phyloP scores from a whole-genome alignment of 2,329 filamentous ascomycete species.

The Scedosporium apiospermum region DNA sequence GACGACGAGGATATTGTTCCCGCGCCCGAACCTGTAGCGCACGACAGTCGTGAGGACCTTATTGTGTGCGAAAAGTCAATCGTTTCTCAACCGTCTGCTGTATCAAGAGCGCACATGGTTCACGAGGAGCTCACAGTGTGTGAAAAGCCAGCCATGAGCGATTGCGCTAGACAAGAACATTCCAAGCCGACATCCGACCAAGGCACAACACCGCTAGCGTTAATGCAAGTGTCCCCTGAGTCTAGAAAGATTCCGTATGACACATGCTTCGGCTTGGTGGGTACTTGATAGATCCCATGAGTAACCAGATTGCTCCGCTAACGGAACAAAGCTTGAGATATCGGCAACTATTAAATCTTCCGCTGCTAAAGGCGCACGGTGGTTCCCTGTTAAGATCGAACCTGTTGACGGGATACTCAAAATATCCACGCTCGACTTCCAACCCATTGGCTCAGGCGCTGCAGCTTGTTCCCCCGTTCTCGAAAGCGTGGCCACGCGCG shows the following conservation, averaged over 20 bases:
- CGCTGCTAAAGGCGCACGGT: not conserved
- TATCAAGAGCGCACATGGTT: not conserved
- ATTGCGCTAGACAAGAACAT: not conserved
- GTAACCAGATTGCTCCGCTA: not conserved
- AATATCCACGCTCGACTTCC: not conserved
- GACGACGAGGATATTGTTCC: not conserved
- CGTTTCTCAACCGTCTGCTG: too few relatives aligned
- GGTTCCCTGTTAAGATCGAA: not conserved
- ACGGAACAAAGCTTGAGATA: not conserved
- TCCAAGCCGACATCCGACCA: not conserved
- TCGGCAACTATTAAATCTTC: not conserved
- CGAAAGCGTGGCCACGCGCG: not conserved
- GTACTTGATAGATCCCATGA: not conserved
- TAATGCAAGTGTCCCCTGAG: not conserved
- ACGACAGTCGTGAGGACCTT: too few relatives aligned
- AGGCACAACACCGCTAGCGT: not conserved
- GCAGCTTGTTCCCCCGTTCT: not conserved
- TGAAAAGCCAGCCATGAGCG: not conserved
- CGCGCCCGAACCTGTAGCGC: not conserved
- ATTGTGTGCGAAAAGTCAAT: too few relatives aligned
- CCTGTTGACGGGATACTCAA: not conserved
- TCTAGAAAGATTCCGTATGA: not conserved
- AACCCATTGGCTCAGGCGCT: not conserved
- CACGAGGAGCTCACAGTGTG: not conserved
- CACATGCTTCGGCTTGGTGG: conserved; percentile 1